These are phyloP conservation scores for Camellia sinensis DNA, from an alignment of 148 eudicot genomes.

Conservation along the genomic window DNA sequence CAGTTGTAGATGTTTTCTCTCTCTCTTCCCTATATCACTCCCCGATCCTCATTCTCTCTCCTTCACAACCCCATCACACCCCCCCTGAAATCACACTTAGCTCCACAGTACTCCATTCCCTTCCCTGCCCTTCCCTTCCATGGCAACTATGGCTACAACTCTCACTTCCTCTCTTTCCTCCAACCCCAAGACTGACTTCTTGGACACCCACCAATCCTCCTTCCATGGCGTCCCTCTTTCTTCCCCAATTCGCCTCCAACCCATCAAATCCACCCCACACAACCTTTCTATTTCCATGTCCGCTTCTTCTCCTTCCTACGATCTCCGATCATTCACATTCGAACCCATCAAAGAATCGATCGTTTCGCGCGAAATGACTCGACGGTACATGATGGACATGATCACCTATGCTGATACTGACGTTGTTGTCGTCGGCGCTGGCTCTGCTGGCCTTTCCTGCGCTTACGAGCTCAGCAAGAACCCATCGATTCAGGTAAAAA, in stretches of 20 bases:
- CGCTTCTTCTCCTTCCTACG: slow-evolving; percentile 47
- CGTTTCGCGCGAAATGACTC: slow-evolving; percentile 88
- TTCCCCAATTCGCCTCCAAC: slow-evolving; percentile 18
- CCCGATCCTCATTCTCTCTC: background rate
- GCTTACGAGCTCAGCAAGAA: slow-evolving; percentile 91
- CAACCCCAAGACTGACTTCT: slow-evolving; percentile 20
- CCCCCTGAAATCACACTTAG: background rate
- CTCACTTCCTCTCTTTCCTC: slow-evolving; percentile 33
- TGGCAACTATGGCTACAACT: slow-evolving; percentile 37
- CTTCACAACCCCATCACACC: too few relatives aligned
- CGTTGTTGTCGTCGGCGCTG: slow-evolving; percentile 87
- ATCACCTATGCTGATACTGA: slow-evolving; percentile 89
- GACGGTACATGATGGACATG: slow-evolving; percentile 94
- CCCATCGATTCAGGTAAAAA: slow-evolving; percentile 55
- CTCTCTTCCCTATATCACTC: background rate
- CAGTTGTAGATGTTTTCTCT: slow-evolving; percentile 1
- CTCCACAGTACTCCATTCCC: background rate
- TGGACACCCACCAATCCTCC: slow-evolving; percentile 22
- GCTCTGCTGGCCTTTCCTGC: slow-evolving; percentile 89
- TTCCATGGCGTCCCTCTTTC: slow-evolving; percentile 36
- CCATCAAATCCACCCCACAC: slow-evolving; percentile 25
- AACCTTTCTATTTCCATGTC: slow-evolving; percentile 38
- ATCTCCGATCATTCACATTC: slow-evolving; percentile 54
- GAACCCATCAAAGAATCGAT: slow-evolving; percentile 89
- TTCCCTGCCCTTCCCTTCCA: background rate